Conservation (phyloP, 2,329 filamentous ascomycete species). For the Fusarium zealandicum region DNA sequence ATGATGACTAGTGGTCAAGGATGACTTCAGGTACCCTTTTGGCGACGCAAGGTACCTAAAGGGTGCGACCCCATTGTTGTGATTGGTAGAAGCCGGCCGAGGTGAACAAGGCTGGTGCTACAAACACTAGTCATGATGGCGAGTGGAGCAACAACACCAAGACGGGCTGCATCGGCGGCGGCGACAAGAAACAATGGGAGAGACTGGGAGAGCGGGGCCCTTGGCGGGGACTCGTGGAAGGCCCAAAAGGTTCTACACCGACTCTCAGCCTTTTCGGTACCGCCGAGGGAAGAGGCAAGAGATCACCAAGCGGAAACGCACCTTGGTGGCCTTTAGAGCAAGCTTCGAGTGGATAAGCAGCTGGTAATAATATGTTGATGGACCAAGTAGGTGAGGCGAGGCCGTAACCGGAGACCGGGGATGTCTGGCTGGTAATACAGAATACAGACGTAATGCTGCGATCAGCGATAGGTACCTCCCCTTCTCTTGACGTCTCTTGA, state of each 20-base stretch:
- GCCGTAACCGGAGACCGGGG: background rate
- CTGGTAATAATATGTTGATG: background rate
- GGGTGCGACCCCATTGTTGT: background rate
- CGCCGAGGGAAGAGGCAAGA: background rate
- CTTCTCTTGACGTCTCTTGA: too few relatives aligned
- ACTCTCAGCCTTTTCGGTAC: background rate
- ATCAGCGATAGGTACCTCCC: too few relatives aligned
- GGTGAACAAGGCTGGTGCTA: conserved; percentile 20
- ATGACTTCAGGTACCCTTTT: conserved; percentile 17
- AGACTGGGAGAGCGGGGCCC: conserved; percentile 15
- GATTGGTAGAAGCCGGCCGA: conserved; percentile 15
- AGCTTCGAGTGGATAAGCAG: background rate
- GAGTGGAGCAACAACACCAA: conserved; percentile 32
- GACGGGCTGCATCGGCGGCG: conserved; percentile 13
- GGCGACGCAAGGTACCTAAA: conserved; percentile 12
- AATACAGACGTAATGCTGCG: too few relatives aligned
- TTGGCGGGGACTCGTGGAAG: conserved; percentile 4
- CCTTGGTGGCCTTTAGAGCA: too few relatives aligned
- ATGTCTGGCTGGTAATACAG: background rate
- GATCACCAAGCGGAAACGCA: background rate
- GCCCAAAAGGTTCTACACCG: conserved; percentile 7
- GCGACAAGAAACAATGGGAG: conserved; percentile 12
- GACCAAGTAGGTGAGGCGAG: background rate
- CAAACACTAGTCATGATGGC: conserved; percentile 17
- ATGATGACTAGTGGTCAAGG: conserved; percentile 6